phyloP scores from a whole-genome alignment of 2,329 filamentous ascomycete species.

The Aspergillus sp. region DNA sequence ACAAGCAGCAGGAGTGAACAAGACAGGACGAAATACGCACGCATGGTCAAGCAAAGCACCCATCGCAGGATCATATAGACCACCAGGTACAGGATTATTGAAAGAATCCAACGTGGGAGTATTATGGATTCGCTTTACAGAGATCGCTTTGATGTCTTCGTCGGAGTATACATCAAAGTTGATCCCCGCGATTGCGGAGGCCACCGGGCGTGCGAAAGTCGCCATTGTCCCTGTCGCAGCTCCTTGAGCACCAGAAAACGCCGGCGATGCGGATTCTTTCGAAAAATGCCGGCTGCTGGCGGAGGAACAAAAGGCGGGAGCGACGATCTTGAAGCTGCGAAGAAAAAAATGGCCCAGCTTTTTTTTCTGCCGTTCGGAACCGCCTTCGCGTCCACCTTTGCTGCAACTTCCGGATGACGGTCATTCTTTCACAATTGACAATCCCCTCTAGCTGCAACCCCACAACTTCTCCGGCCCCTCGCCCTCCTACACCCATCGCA shows the following conservation, averaged over 20 bases:
- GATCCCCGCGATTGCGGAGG: conserved; percentile 80
- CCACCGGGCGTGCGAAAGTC: conserved; percentile 68
- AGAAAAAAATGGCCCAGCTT: conserved; percentile 33
- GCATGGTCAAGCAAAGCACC: conserved; percentile 84
- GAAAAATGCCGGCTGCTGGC: conserved; percentile 18
- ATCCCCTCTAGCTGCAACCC: neutral
- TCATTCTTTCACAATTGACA: neutral
- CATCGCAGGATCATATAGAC: conserved; percentile 87
- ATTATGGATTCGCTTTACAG: conserved; percentile 91
- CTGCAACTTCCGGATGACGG: conserved; percentile 8
- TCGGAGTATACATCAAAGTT: conserved; percentile 84
- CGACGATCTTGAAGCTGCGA: conserved; percentile 29
- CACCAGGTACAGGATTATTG: conserved; percentile 83
- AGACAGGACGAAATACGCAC: conserved; percentile 53
- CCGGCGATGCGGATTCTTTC: conserved; percentile 24
- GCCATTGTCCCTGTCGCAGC: conserved; percentile 42
- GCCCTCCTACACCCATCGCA: neutral
- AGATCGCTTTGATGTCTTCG: conserved; percentile 82
- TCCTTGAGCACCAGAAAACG: conserved; percentile 36
- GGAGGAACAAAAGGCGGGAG: conserved; percentile 26
- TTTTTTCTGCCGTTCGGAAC: conserved; percentile 41
- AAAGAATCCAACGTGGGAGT: conserved; percentile 91
- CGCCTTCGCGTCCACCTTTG: conserved; percentile 26
- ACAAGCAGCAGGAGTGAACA: conserved; percentile 8
- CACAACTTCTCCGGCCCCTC: neutral